phyloP scores from a whole-genome alignment of 192 early-diverging fungal species.

The Bifiguratus adelaidae region DNA sequence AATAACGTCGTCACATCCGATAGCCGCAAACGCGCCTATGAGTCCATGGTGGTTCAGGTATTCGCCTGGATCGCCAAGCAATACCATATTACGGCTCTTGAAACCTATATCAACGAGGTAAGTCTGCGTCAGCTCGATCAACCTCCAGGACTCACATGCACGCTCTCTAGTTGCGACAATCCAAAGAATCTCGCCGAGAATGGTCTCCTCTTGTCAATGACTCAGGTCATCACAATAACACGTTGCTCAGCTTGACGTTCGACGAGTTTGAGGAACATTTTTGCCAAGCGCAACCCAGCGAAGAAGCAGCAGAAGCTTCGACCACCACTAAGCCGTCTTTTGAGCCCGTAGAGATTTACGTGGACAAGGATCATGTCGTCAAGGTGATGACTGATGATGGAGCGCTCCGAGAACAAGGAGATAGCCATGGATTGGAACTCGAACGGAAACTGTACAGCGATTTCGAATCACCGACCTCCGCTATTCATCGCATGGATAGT shows the following conservation, averaged over 20 bases:
- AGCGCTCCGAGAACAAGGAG: constrained; percentile 6
- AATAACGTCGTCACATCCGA: not conserved
- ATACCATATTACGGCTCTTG: not conserved
- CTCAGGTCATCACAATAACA: not conserved
- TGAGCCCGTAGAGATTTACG: not conserved
- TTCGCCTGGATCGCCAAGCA: not conserved
- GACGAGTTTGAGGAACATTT: not conserved
- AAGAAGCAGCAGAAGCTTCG: not conserved
- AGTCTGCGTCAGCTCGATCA: not conserved
- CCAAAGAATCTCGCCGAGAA: not conserved
- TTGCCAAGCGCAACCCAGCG: no score
- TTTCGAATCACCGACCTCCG: not conserved
- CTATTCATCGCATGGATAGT: not conserved
- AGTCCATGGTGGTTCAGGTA: not conserved
- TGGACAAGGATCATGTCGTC: constrained; percentile 9
- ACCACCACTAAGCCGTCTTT: not conserved
- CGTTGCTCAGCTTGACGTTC: not conserved
- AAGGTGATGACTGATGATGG: constrained; percentile 10
- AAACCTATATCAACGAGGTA: not conserved
- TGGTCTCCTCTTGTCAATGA: not conserved
- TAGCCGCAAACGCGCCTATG: not conserved
- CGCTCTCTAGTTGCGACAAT: not conserved
- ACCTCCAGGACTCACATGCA: no score
- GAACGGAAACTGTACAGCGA: constrained; percentile 19
- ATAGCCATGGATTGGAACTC: constrained; percentile 18